A percentile compares a stretch with the other conserved stretches of the same genome.
phyloP scores from a whole-genome alignment of 192 early-diverging fungal genomes.

The Thamnidium elegans region DNA sequence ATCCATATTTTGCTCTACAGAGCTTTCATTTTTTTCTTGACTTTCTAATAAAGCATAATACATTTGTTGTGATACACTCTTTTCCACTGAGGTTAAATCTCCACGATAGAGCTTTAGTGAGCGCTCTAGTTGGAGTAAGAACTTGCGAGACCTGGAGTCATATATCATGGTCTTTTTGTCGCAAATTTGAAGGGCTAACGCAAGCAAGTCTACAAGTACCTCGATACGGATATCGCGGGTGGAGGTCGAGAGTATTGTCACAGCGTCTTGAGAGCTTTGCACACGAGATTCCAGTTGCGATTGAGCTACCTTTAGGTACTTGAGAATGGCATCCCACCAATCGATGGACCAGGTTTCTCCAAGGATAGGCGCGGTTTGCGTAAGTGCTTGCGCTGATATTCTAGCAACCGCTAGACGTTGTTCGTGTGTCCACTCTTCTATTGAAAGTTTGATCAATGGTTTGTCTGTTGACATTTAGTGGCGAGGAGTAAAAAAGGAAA shows the following conservation, averaged over 20 bases:
- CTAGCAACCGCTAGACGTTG: slow-evolving; percentile 1
- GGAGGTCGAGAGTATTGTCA: background rate
- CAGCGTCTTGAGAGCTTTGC: background rate
- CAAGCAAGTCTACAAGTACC: slow-evolving; percentile 17
- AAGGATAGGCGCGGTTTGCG: background rate
- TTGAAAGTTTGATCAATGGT: slow-evolving; percentile 1
- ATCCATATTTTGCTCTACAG: slow-evolving; percentile 20
- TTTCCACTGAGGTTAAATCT: slow-evolving; percentile 40
- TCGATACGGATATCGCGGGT: slow-evolving; percentile 27
- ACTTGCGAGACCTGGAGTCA: slow-evolving; percentile 48
- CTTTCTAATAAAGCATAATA: slow-evolving; percentile 41
- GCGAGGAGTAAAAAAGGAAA: too few species aligned
- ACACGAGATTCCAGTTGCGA: background rate
- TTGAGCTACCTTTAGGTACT: slow-evolving; percentile 6
- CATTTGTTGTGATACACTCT: slow-evolving; percentile 49
- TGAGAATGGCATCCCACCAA: slow-evolving; percentile 11
- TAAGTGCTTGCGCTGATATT: background rate
- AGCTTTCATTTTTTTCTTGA: background rate
- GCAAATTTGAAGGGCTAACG: slow-evolving; percentile 7
- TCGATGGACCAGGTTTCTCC: background rate
- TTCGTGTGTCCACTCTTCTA: background rate
- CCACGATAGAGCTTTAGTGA: slow-evolving; percentile 27
- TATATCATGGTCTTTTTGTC: slow-evolving; percentile 30
- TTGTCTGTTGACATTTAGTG: background rate
- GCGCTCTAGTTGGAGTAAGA: slow-evolving; percentile 42